These are phyloP conservation scores for Hypocreales sp. DNA, from an alignment of 2,329 filamentous ascomycete genomes.

Conservation along the genomic window DNA sequence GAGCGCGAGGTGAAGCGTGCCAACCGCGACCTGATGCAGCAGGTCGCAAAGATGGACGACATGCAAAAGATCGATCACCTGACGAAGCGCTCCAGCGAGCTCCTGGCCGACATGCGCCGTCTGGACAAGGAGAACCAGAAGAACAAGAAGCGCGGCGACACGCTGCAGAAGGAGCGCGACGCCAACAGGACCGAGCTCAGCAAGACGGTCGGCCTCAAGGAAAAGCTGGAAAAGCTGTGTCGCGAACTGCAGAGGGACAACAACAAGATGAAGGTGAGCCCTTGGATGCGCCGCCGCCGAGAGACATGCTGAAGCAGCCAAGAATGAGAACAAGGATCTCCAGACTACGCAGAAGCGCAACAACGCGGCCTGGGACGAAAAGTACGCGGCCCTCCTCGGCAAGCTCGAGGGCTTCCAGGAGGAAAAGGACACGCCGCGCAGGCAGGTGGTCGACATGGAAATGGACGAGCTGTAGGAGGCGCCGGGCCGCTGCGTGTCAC, in stretches of 20 bases:
- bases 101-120: conserved; percentile 88
- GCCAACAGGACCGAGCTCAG: conserved; percentile 73
- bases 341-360: conserved; percentile 76
- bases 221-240: conserved; percentile 93
- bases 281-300: too few relatives aligned
- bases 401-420: conserved; percentile 83
- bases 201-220: conserved; percentile 81
- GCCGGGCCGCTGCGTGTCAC: background rate
- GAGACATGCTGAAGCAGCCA: too few relatives aligned
- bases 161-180: conserved; percentile 93
- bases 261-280: conserved; percentile 80
- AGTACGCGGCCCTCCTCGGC: conserved; percentile 63
- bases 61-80: conserved; percentile 83
- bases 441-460: conserved; percentile 69
- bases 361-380: conserved; percentile 69
- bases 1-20: conserved; percentile 91
- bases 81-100: conserved; percentile 79
- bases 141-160: conserved; percentile 88
- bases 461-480: conserved; percentile 68
- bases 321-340: conserved; percentile 88
- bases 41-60: conserved; percentile 83
- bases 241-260: conserved; percentile 92
- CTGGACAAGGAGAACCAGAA: conserved; percentile 88
- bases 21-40: conserved; percentile 75
- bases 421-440: conserved; percentile 70